Evolutionary conservation across 768 basidiomycete species (phyloP).

Genomic region (Tubosaeta sp.): DNA sequence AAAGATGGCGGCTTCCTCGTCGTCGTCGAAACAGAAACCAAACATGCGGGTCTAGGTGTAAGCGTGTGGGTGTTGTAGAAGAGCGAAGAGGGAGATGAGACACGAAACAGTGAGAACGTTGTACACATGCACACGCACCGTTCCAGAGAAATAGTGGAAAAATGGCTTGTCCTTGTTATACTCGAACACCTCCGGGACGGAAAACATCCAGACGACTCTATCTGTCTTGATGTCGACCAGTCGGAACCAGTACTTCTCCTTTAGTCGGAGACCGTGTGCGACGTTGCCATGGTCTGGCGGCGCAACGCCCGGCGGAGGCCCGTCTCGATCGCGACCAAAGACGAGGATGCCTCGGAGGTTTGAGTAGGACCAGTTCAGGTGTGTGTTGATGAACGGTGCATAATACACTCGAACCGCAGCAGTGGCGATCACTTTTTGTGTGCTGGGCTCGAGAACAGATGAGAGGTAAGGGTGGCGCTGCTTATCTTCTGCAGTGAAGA

Average conservation of each 20-base stretch:
- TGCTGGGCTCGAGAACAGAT: conserved; percentile 36
- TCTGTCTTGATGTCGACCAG: conserved; percentile 54
- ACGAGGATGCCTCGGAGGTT: conserved; percentile 57
- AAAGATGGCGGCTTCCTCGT: conserved; percentile 53
- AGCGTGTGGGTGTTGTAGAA: not conserved
- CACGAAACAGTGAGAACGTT: not conserved
- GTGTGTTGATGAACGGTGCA: conserved; percentile 45
- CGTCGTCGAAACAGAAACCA: conserved; percentile 57
- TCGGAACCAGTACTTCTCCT: conserved; percentile 56
- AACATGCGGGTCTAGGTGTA: conserved; percentile 40
- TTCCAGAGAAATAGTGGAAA: conserved; percentile 86
- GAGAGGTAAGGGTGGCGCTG: conserved; percentile 36
- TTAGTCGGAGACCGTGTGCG: conserved; percentile 24
- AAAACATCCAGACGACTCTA: conserved; percentile 66
- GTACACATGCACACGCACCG: conserved; percentile 47
- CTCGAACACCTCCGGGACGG: conserved; percentile 53
- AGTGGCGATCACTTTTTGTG: conserved; percentile 48
- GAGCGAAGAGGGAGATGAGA: not conserved
- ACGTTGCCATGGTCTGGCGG: conserved; percentile 17
- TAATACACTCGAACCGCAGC: conserved; percentile 61
- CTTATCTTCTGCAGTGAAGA: conserved; percentile 36
- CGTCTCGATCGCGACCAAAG: conserved; percentile 40
- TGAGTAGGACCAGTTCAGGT: conserved; percentile 55
- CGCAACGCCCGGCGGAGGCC: conserved; percentile 19
- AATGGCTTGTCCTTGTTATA: conserved; percentile 86